Base-by-base conservation (phyloP, 2,329 filamentous ascomycete genomes). In the Podosphaera xanthii region DNA sequence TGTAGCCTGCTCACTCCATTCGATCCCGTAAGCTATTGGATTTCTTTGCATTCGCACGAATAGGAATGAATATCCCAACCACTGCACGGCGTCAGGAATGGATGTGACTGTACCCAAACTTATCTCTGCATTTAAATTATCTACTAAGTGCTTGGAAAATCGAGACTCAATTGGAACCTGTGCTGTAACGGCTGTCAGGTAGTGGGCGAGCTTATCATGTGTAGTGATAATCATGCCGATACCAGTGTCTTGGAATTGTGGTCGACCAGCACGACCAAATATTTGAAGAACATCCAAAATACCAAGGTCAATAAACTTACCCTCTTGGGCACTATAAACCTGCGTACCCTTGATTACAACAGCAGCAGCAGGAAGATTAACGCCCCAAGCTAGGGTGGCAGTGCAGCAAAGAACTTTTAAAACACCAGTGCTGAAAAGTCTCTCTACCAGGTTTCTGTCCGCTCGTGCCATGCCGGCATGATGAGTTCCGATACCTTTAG, bases 301-400 rank as follows among this genome's bases (percentile, higher is more conserved):
- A 2, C 92, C 91, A 4, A 98, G 77, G 68, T 98, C 92, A 30
- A 96, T 85, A 65, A 96, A 97, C 71, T 94, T 95, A 71, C 92
- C 92, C 58, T 94, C 91, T 69, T 96, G 87, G 0, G 92, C 84
- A 69, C 90, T 97, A 72, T 98, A 98, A 0, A 98, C 80, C 68
- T 97, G 91, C 0, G 92, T 98, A 14, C 92, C 92, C 70, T 98
- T 98, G 77, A 98, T 98, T 58, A 98, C 80, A 57, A 98, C 92
- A 0, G 92, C 94, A 0, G 92, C 92, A 40, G 92, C 92, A 0
- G 92, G 92, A 71, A 98, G 80, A 71, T 98, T 98, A 69, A 98
- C 91, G 82, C 92, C 92, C 92, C 92, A 98, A 0, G 92, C 92
- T 34, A 98, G 77, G 0, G 92, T 98, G 9, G 92, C 92, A 2